Base-by-base conservation (phyloP, 805 yeast species). In the Wickerhamiella sorbophila region DNA sequence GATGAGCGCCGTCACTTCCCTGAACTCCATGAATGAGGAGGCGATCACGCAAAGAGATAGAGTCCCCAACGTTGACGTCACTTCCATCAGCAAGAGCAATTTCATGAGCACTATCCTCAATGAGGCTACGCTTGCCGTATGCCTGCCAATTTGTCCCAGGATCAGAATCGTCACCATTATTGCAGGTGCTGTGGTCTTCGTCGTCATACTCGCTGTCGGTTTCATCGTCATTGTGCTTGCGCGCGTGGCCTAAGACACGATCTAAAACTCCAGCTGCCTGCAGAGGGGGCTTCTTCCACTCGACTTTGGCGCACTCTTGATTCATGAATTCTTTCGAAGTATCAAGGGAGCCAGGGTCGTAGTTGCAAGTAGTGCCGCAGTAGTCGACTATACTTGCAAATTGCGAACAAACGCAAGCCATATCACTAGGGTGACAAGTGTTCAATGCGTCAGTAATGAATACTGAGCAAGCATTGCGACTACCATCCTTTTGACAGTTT, bases 111-210 rank as follows among this genome's bases (percentile, higher is more conserved):
- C n/a, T n/a, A n/a, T n/a, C n/a, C 6, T 24, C 29, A 12, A 12
- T 6, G 12, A 12, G 10, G 29, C 29, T 24, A 24, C 29, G 29
- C 10, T 12, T 6, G n/a, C 16, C 22, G 27, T 18, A n/a, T 4
- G 29, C 20, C 9, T 42, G 47, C 54, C 54, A 51, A 29, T 46
- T 47, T 3, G 50, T 44, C 19, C 54, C 52, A 15, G 49, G 52
- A 36, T 51, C 54, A n/a, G 24, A 26, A 31, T 50, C 52, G 31
- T 50, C 50, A 1, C 53, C 53, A 29, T 50, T 49, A 33, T 51
- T 50, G 39, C 52, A 49, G 34, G 44, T 48, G 15, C 41, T 45
- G 19, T 48, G 48, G 26, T 46, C 52, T 22, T 50, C 53, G 16
- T 46, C 51, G 3, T 48, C 50, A 10, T 35, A 40, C 18, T 41